Percentiles rank a stretch among this genome's conserved stretches.
Evolutionary conservation across 352 stramenopile species (phyloP).

Genomic region (Thraustochytrium sp.): DNA sequence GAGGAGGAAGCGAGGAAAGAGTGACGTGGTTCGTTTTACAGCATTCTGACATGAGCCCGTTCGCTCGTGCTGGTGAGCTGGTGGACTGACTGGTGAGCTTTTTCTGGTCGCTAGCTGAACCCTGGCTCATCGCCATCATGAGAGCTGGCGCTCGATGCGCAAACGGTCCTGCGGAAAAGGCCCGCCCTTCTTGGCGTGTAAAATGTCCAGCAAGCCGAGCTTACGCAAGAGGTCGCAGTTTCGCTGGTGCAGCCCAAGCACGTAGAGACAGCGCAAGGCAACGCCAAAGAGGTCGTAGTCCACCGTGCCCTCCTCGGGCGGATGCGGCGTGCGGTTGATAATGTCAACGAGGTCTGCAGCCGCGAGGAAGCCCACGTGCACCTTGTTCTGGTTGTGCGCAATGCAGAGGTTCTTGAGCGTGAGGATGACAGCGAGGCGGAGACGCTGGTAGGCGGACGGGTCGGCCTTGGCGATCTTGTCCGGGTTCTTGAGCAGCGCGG

Average conservation of each 20-base stretch:
- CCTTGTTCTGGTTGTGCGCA: neutral
- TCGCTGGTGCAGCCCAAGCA: neutral
- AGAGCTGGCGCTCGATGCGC: conserved; percentile 9
- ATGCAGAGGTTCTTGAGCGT: conserved; percentile 29
- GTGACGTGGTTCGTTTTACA: too few relatives aligned
- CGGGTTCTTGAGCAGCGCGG: neutral
- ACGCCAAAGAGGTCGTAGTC: conserved; percentile 26
- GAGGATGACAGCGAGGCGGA: conserved; percentile 20
- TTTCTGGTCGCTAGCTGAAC: too few relatives aligned
- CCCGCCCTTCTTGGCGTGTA: neutral
- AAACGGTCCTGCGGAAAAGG: neutral
- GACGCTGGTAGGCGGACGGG: neutral
- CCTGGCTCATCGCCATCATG: too few relatives aligned
- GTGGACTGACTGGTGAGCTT: too few relatives aligned
- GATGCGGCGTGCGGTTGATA: neutral
- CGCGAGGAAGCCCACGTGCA: neutral
- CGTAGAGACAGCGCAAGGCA: conserved; percentile 14
- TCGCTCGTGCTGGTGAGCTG: too few relatives aligned
- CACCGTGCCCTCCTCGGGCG: neutral
- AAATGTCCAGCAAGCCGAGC: neutral
- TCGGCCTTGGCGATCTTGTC: neutral
- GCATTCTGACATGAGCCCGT: too few relatives aligned
- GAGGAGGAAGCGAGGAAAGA: too few relatives aligned
- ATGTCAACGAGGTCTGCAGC: neutral
- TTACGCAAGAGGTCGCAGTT: conserved; percentile 14